Evolutionary conservation across 805 yeast species (phyloP), one percentile per base, ranked within the genome.

Genomic region (Candida glaebosa): DNA sequence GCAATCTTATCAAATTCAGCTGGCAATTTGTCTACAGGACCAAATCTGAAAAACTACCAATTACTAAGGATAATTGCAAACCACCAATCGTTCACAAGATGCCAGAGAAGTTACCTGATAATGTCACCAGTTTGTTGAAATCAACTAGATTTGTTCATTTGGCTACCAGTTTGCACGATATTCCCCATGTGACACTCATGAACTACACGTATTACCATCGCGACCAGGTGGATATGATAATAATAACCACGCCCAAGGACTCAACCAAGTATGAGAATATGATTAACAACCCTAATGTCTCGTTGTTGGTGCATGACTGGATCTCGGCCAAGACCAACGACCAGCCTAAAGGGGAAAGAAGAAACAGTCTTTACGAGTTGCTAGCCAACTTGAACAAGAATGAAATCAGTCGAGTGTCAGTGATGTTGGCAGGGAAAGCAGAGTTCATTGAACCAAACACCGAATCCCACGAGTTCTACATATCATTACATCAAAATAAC

Each of bases 111-210:
- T 49, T 69, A 34, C 74, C 74, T 4, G 67, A 61, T 2, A 56
- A 65, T 8, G 73, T 68, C 2, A 55, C 57, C 33, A 56, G 48
- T 9, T 64, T 84, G 30, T 69, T 85, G 28, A 71, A 78, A 44
- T 70, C 76, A 10, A 82, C 87, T 8, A 75, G 82, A 47, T 84
- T 79, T 59, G 79, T 90, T 31, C 97, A 90, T 60, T 70, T 90
- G 36, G 97, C 91, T 2, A 91, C 98, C 2, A 78, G 88, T 44
- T 67, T 71, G 39, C 75, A 86, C 34, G 73, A 83, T 51, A 61
- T 79, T 34, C 98, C 98, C 4, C 93, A 90, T 46, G 96, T 89
- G 3, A 78, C 93, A 15, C 71, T 91, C 48, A 91, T 91, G 98
- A 91, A 87, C 63, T 91, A 87, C 62, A 81, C 90, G 3, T 87